Conservation (phyloP, 805 yeast species). For the Myxozyma vanderwaltii region DNA sequence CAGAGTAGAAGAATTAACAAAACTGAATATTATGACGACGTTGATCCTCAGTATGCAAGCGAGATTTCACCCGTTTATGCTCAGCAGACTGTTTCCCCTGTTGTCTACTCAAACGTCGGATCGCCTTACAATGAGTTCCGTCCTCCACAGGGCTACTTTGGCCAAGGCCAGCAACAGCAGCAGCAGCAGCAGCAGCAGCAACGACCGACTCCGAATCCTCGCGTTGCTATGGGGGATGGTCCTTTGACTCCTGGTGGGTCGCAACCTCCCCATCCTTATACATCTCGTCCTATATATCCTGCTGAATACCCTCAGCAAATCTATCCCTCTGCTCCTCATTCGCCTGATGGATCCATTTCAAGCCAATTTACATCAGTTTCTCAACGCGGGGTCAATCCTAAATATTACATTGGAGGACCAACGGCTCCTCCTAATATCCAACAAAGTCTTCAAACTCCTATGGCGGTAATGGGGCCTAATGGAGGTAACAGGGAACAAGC, state of each 20-base stretch:
- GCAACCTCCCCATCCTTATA: constrained; percentile 5
- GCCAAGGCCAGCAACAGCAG: constrained; percentile 10
- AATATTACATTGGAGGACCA: constrained; percentile 28
- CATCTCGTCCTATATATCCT: constrained; percentile 14
- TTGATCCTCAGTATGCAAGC: constrained; percentile 29
- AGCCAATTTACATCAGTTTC: constrained; percentile 40
- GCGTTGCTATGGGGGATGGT: constrained; percentile 7
- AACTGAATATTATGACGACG: constrained; percentile 29
- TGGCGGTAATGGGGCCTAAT: neutral
- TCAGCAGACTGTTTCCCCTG: constrained; percentile 18
- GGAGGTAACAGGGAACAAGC: neutral
- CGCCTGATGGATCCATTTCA: constrained; percentile 43
- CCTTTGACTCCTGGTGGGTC: neutral
- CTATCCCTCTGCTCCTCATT: constrained; percentile 35
- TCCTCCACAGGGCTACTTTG: constrained; percentile 11
- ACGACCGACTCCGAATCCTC: constrained; percentile 7
- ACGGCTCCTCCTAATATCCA: neutral
- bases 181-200: constrained; percentile 5
- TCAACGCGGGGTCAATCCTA: constrained; percentile 39
- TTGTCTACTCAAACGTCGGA: constrained; percentile 3
- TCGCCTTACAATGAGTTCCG: constrained; percentile 19
- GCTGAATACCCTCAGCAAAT: constrained; percentile 7
- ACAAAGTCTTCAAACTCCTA: constrained; percentile 6
- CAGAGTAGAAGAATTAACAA: neutral
- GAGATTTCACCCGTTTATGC: constrained; percentile 3